Conservation (phyloP, 257 asterid genomes). For the Nicotiana benthamiana region DNA sequence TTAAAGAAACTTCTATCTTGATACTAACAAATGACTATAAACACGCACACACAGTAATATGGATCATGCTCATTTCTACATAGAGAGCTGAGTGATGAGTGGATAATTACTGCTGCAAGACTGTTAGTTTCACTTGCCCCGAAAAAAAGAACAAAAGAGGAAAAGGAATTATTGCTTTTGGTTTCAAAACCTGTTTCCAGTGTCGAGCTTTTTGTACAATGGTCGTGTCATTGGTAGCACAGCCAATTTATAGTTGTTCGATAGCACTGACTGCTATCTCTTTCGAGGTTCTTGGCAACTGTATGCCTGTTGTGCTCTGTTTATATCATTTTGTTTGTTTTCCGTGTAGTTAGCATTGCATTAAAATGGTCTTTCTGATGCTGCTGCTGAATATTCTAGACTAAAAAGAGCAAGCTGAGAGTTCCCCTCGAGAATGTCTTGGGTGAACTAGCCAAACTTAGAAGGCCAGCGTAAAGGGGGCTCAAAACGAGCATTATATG, state of each 20-base stretch:
- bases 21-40: not conserved
- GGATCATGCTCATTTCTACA: not conserved
- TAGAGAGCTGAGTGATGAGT: not conserved
- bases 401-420: conserved; percentile 39
- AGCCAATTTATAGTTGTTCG: not conserved
- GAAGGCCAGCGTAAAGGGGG: conserved; percentile 11
- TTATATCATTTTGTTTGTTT: not conserved
- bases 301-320: not conserved
- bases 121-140: not conserved
- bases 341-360: not conserved
- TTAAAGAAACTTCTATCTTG: not conserved
- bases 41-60: not conserved
- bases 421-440: conserved; percentile 54
- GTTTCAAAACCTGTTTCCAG: not conserved
- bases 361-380: not conserved
- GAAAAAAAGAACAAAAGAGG: not conserved
- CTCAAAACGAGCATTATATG: not conserved
- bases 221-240: not conserved
- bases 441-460: conserved; percentile 51
- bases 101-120: not conserved
- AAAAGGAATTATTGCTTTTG: not conserved
- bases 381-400: conserved; percentile 24
- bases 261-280: not conserved
- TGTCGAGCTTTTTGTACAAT: not conserved
- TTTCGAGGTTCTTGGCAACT: not conserved